Evolutionary conservation across 495 filamentous ascomycete species (phyloP), one percentile per base, ranked within the genome.

Genomic region (Penicillium manginii): DNA sequence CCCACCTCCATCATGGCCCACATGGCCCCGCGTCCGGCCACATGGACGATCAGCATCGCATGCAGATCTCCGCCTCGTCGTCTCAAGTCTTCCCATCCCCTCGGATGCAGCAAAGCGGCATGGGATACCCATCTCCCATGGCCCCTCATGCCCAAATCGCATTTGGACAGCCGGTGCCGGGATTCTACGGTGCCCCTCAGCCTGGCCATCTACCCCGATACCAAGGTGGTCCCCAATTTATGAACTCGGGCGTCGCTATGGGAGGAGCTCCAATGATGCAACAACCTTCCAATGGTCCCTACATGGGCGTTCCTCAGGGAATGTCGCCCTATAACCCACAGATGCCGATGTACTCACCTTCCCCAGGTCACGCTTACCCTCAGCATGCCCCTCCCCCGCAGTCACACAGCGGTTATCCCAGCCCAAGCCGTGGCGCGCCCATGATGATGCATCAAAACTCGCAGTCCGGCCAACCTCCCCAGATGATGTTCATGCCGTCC

Each of bases 391-490:
- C 83, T 17, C 85, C 86, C 40, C 84, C 86, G 11, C 85, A 87
- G 69, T 81, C 84, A 12, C 81, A 88, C 3, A 93, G 86, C 65
- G 90, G 90, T 17, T 96, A 88, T 72, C 89, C 90, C n/a, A 93
- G 90, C 65, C 91, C 91, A 1, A 85, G 90, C 51, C 83, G 90
- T 18, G 84, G 83, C 23, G 84, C 89, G 1, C 91, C 90, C 2
- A 88, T 93, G 76, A 93, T 93, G 90, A 90, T 91, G 84, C 88
- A 91, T 65, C 81, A 85, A 70, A 87, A 87, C 50, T 92, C 89
- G 19, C 89, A 91, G 60, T 86, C 88, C 59, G 88, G 88, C 15
- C 88, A 91, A 60, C 74, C 77, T 46, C 75, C 80, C 6, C 80
- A 78, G 52, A 78, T 81, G 50, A 83, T 90, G 67, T 90, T 83